A percentile compares a stretch with the other conserved stretches of the same genome.
Evolutionary conservation across 2,329 filamentous ascomycete species (phyloP).

Genomic region (Hypoxylon sp.): DNA sequence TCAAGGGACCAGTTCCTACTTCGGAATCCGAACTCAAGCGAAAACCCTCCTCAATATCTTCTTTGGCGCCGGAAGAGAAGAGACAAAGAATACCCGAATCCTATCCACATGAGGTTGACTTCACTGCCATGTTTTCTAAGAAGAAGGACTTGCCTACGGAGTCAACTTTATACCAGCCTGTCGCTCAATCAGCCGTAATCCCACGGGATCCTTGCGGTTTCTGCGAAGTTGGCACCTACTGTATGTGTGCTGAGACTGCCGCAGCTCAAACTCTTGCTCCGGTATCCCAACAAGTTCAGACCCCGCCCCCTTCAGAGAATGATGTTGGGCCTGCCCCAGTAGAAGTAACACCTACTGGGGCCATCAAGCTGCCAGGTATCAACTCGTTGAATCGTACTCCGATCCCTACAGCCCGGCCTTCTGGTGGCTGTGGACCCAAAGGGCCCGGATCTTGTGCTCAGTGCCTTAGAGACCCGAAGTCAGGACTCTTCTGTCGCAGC

Average conservation of each 20-base stretch:
- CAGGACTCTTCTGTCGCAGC: conserved; percentile 86
- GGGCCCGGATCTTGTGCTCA: conserved; percentile 85
- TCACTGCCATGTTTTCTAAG: conserved; percentile 75
- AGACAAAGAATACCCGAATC: conserved; percentile 65
- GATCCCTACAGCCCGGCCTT: conserved; percentile 44
- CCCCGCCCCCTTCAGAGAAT: conserved; percentile 73
- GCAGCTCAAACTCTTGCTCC: conserved; percentile 58
- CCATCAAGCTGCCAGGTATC: conserved; percentile 70
- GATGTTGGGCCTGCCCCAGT: conserved; percentile 70
- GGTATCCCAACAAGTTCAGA: conserved; percentile 66
- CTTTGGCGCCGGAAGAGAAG: conserved; percentile 65
- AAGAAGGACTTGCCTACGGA: conserved; percentile 57
- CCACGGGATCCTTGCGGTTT: conserved; percentile 83
- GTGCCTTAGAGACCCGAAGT: conserved; percentile 82
- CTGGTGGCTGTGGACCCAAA: conserved; percentile 70
- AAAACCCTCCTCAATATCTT: conserved; percentile 62
- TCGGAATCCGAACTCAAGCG: conserved; percentile 64
- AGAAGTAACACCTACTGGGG: conserved; percentile 72
- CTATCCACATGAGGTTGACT: conserved; percentile 77
- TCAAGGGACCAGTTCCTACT: conserved; percentile 55
- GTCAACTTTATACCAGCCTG: conserved; percentile 52
- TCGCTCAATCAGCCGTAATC: conserved; percentile 55
- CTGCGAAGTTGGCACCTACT: conserved; percentile 85
- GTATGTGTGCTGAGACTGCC: conserved; percentile 78
- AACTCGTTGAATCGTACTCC: conserved; percentile 54